Percentiles rank a stretch among this genome's conserved stretches.
Evolutionary conservation across 192 early-diverging fungal species (phyloP).

Genomic region (Mortierella claussenii): DNA sequence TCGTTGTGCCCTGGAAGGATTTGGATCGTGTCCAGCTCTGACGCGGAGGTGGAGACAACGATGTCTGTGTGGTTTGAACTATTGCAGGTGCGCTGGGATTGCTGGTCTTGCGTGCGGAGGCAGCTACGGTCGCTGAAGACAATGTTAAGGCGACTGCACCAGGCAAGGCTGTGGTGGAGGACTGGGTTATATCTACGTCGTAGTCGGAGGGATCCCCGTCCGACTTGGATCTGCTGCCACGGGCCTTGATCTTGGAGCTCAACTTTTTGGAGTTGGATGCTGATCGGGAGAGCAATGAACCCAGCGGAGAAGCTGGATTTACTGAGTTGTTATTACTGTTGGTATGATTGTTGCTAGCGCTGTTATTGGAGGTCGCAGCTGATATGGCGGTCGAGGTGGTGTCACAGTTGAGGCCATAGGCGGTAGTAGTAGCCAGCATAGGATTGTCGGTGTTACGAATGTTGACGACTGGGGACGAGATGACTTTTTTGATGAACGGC

Average conservation of each 20-base stretch:
- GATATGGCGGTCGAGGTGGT: too few relatives aligned
- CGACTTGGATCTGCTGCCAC: conserved; percentile 32
- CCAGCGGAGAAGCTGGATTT: neutral
- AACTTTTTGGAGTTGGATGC: conserved; percentile 27
- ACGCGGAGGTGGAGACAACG: conserved; percentile 43
- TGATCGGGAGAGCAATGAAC: conserved; percentile 13
- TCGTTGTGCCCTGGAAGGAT: conserved; percentile 18
- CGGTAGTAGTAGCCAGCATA: too few relatives aligned
- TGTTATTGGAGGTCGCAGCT: neutral
- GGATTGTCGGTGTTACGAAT: too few relatives aligned
- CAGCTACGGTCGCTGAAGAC: neutral
- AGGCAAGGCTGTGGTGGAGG: too few relatives aligned
- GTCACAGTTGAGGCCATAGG: too few relatives aligned
- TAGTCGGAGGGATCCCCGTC: conserved; percentile 1
- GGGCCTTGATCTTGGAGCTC: conserved; percentile 9
- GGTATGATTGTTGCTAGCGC: neutral
- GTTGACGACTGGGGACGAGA: too few relatives aligned
- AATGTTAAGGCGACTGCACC: too few relatives aligned
- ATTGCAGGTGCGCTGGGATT: conserved; percentile 1
- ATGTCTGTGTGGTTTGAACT: conserved; percentile 14
- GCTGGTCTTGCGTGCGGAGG: conserved; percentile 8
- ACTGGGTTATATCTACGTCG: neutral
- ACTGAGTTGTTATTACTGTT: neutral
- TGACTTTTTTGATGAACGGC: too few relatives aligned
- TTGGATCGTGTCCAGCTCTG: conserved; percentile 44